Conservation (phyloP, 192 early-diverging fungal genomes). For the Helicostylum pulchrum region DNA sequence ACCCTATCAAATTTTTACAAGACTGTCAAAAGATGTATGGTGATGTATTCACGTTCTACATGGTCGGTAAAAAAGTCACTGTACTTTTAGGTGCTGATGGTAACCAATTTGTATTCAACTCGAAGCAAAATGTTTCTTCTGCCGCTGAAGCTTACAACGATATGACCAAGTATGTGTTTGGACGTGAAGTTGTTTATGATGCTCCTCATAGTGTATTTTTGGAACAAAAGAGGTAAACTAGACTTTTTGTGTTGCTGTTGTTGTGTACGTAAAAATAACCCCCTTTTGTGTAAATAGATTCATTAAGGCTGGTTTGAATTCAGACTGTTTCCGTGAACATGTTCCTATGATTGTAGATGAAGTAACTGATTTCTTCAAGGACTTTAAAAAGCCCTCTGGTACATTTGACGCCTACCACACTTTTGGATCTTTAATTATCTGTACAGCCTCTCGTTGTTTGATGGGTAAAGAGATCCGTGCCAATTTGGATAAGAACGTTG, state of each 20-base stretch:
- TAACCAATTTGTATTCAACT: slow-evolving; percentile 97
- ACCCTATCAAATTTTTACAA: slow-evolving; percentile 84
- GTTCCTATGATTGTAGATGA: slow-evolving; percentile 86
- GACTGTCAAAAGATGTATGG: slow-evolving; percentile 82
- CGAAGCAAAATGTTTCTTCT: slow-evolving; percentile 75
- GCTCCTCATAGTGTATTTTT: slow-evolving; percentile 88
- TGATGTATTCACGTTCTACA: slow-evolving; percentile 88
- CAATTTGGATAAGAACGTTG: slow-evolving; percentile 64
- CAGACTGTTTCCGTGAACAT: slow-evolving; percentile 83
- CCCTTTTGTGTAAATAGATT: slow-evolving; percentile 54
- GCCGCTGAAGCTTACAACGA: slow-evolving; percentile 92
- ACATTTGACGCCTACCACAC: slow-evolving; percentile 71
- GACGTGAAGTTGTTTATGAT: slow-evolving; percentile 95
- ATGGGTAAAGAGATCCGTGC: slow-evolving; percentile 92
- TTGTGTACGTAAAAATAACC: background rate
- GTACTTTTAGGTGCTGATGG: slow-evolving; percentile 87
- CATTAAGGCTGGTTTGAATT: slow-evolving; percentile 89
- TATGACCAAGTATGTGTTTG: slow-evolving; percentile 94
- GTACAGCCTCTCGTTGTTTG: slow-evolving; percentile 91
- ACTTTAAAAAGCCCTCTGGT: slow-evolving; percentile 54
- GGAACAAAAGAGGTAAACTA: slow-evolving; percentile 92
- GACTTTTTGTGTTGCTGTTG: background rate
- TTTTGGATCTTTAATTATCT: slow-evolving; percentile 88
- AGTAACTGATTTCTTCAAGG: slow-evolving; percentile 72
- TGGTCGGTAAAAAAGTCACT: slow-evolving; percentile 91